Evolutionary conservation across 495 filamentous ascomycete species (phyloP), one percentile per base, ranked within the genome.

Genomic region (Penicillium malachiteum): DNA sequence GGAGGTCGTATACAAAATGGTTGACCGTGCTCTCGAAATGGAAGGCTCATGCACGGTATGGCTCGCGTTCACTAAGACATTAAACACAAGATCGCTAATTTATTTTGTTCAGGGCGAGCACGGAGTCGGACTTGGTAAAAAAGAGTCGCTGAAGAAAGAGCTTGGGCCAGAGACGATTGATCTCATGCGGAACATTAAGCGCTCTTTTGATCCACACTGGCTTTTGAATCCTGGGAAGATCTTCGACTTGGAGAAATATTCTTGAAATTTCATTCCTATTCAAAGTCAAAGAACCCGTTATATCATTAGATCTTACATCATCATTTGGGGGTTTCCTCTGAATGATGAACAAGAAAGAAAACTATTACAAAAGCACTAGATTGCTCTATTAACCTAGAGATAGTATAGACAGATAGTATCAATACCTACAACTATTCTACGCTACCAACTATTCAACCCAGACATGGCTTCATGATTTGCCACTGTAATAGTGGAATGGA

Each of bases 141-240:
- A 94, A 71, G 84, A 83, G 34, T 86, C 79, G 0, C 76, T 97
- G 46, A 67, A 88, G 39, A 85, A 87, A 67, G 92, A 97, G 67
- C 82, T 97, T n/a, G 91, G 92, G 0, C 70, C 78, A 9, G 87
- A 87, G 35, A 95, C 91, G 0, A 79, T 97, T 45, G 84, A 79
- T 17, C 85, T 94, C 17, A 97, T 97, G 92, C 87, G 85, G 64
- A 83, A 79, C 55, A 85, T 97, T 69, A 96, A 96, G 74, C 65
- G 72, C 1, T 84, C 89, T n/a, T 73, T 97, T 48, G 92, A 97
- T 77, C 92, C 92, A 1, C 67, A 86, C 41, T 95, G 92, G 90
- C 83, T 96, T 42, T 81, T 96, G 83, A 96, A 96, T 58, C 91
- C 91, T 3, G 91, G 90, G 5, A 95, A 96, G 73, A 92, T 96